Percentiles rank a stretch among this genome's conserved stretches.
Conservation (phyloP, 2,329 filamentous ascomycete genomes). For the Seiridium cupressi region DNA sequence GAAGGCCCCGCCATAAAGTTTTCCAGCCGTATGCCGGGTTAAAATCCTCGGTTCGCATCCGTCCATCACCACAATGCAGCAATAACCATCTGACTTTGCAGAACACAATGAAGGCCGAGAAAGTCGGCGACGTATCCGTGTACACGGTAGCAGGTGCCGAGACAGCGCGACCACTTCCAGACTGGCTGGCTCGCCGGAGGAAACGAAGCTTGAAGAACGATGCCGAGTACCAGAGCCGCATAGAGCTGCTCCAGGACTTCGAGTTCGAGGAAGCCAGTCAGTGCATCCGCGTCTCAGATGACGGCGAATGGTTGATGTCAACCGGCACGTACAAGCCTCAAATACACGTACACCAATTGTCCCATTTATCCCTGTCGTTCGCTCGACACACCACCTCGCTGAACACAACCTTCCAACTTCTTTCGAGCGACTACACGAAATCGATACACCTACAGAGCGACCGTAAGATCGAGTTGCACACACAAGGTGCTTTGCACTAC, state of each 20-base stretch:
- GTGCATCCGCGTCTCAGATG: conserved; percentile 86
- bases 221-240: conserved; percentile 85
- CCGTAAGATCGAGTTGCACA: conserved; percentile 90
- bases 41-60: not conserved
- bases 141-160: conserved; percentile 94
- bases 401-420: conserved; percentile 86
- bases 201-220: conserved; percentile 93
- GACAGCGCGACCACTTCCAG: conserved; percentile 82
- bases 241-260: conserved; percentile 95
- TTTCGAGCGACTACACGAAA: conserved; percentile 91
- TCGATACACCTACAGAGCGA: conserved; percentile 92
- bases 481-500: conserved; percentile 83
- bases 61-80: not conserved
- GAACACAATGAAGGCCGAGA: conserved; percentile 72
- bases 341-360: conserved; percentile 93
- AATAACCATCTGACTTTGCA: not conserved
- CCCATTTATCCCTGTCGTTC: conserved; percentile 91
- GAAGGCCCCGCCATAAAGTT: not conserved
- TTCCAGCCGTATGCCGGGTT: not conserved
- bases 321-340: conserved; percentile 55
- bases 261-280: conserved; percentile 86
- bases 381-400: conserved; percentile 87
- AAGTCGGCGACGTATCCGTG: conserved; percentile 79
- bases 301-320: conserved; percentile 94
- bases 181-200: conserved; percentile 88